Conservation (phyloP, 2,329 filamentous ascomycete genomes). For the Clarireedia hainanense region DNA sequence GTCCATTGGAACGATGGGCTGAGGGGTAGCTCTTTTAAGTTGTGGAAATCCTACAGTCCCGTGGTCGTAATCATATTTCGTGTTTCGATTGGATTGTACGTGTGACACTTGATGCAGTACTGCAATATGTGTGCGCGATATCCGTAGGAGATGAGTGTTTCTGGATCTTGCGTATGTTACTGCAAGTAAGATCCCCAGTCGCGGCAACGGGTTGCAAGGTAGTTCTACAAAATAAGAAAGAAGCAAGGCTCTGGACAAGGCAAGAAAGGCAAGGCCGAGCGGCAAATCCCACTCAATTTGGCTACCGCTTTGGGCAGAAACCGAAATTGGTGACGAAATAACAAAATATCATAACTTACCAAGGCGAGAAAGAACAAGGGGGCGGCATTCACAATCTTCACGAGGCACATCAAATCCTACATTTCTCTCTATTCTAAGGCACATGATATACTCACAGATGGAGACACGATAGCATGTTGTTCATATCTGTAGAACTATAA, state of each 20-base stretch:
- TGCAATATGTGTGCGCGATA: not conserved
- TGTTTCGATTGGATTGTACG: not conserved
- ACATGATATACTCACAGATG: conserved; percentile 14
- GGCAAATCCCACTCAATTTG: not conserved
- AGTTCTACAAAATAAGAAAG: too few species aligned
- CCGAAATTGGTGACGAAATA: not conserved
- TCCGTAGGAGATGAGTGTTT: not conserved
- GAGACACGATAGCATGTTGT: conserved; percentile 14
- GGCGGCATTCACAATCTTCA: not conserved
- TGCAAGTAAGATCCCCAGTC: too few species aligned
- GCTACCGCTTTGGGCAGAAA: not conserved
- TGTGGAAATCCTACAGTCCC: not conserved
- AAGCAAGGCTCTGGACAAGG: not conserved
- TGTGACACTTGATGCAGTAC: too few species aligned
- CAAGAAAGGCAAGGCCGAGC: not conserved
- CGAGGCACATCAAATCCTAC: not conserved
- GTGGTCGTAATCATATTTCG: not conserved
- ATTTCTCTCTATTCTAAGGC: not conserved
- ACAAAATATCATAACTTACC: too few species aligned
- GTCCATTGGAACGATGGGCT: conserved; percentile 58
- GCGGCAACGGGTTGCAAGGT: not conserved
- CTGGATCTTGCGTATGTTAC: too few species aligned
- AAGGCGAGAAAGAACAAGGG: not conserved
- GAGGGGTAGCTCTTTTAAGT: not conserved
- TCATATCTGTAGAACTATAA: too few species aligned